Base-by-base conservation (phyloP, 345 rosid species). In the Aquilaria yunnanensis region DNA sequence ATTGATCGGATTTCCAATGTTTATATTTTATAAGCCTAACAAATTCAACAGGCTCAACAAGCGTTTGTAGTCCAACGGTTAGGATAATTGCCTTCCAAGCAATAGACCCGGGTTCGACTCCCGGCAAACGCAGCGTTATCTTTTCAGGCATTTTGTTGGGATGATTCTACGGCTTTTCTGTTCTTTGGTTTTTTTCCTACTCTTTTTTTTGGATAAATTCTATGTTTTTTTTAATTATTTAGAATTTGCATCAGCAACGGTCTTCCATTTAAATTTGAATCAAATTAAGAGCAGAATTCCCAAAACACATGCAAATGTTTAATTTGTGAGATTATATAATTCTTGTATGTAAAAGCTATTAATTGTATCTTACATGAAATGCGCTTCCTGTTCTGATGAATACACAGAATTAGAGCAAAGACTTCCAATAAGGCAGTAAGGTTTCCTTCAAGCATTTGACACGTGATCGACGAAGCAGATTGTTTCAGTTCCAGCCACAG, bases 31-130 rank as follows among this genome's bases (percentile, higher is more conserved):
- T 23, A 23, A 23, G 23, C 23, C 1, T 23, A 23, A 23, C 23
- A 23, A 23, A 23, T 23, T 23, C 23, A 23, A 23, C 23, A 23
- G 23, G 1, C 23, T 23, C 23, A 23, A 23, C 23, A n/a, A 1
- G 78, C 81, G 92, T 85, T 66, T 88, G 96, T 86, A 86, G 96
- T 89, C 90, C 96, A 86, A 89, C 95, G 92, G 96, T 85, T 81
- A 89, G 95, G 96, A 92, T 89, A 85, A 85, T 89, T 85, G 95
- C 89, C 96, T 86, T 81, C 90, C 77, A 79, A 83, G 76, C 80
- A 83, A 80, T 80, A 83, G 81, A 81, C 77, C 81, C 82, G 81
- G 84, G 84, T 83, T 83, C 84, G 88, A 85, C 84, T 85, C 83
- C 85, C 77, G 84, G 88, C 85, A 81, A 62, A 85, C 87, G 81